These are phyloP conservation scores for Entomortierella chlamydospora DNA, from an alignment of 192 early-diverging fungal genomes.

Conservation along the genomic window DNA sequence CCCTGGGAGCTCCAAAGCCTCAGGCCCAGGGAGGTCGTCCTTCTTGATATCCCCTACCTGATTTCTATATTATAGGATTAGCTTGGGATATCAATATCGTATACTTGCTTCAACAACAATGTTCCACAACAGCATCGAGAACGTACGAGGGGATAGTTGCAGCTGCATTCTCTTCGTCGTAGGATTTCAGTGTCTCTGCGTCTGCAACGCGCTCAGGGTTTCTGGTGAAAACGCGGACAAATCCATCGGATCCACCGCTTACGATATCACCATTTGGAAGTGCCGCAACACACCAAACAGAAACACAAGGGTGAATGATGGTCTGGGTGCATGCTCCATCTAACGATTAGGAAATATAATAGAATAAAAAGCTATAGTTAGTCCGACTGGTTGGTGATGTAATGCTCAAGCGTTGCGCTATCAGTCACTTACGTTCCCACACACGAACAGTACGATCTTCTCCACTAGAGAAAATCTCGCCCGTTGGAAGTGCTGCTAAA, in stretches of 20 bases:
- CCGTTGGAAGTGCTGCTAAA: constrained; percentile 73
- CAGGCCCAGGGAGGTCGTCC: constrained; percentile 80
- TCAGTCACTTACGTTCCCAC: constrained; percentile 74
- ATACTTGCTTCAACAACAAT: not conserved
- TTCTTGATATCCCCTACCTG: constrained; percentile 89
- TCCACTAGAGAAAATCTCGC: constrained; percentile 88
- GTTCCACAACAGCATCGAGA: not conserved
- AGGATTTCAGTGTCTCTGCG: constrained; percentile 54
- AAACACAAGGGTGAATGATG: constrained; percentile 87
- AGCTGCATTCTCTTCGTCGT: constrained; percentile 65
- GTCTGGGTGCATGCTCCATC: constrained; percentile 79
- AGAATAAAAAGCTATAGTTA: no score
- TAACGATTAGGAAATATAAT: no score
- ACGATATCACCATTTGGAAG: constrained; percentile 87
- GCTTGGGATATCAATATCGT: no score
- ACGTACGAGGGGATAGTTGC: constrained; percentile 72
- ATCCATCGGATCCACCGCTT: constrained; percentile 86
- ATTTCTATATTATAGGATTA: constrained; percentile 56
- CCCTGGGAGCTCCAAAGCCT: constrained; percentile 78
- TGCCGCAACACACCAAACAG: constrained; percentile 89
- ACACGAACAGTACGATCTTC: constrained; percentile 92
- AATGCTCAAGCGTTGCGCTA: no score
- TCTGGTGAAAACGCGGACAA: constrained; percentile 85
- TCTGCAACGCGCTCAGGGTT: constrained; percentile 70
- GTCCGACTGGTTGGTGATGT: no score